Evolutionary conservation across 257 asterid species (phyloP).

Genomic region (Nicotiana tabacum): DNA sequence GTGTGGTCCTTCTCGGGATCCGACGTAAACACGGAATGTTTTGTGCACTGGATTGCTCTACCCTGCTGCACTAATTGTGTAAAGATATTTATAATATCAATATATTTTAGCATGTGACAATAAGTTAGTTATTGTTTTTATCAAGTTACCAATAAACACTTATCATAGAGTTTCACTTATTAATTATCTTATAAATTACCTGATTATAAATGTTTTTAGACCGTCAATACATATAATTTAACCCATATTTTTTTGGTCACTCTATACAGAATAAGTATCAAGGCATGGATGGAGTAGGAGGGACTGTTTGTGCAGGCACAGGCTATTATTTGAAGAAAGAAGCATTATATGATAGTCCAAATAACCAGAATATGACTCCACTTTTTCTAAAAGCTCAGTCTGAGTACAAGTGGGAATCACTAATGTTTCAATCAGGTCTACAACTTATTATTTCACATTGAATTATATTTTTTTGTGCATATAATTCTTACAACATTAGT

Average conservation of each 20-base stretch:
- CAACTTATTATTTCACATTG: not conserved
- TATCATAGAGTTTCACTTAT: not conserved
- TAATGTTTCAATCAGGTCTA: not conserved
- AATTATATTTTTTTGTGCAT: not conserved
- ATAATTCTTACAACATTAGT: not conserved
- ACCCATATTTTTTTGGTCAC: not conserved
- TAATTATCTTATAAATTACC: not conserved
- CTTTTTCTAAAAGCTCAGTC: not conserved
- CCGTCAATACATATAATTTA: not conserved
- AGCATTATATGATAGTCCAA: slow-evolving; percentile 45
- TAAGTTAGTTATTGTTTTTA: no score
- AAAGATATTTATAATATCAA: not conserved
- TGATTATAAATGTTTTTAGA: not conserved
- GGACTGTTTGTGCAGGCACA: slow-evolving; percentile 62
- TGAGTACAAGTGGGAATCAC: not conserved
- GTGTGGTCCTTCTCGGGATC: no score
- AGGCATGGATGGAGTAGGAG: slow-evolving; percentile 83
- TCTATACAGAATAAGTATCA: slow-evolving; percentile 59
- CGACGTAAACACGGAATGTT: rapidly evolving
- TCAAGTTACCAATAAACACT: not conserved
- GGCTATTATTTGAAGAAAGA: slow-evolving; percentile 69
- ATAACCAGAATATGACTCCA: slow-evolving; percentile 37
- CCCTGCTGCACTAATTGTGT: no score
- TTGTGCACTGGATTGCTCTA: no score
- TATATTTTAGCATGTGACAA: not conserved